Evolutionary conservation across 1,139 yeast genomes (phyloP).

Genomic region (Candida sp.): DNA sequence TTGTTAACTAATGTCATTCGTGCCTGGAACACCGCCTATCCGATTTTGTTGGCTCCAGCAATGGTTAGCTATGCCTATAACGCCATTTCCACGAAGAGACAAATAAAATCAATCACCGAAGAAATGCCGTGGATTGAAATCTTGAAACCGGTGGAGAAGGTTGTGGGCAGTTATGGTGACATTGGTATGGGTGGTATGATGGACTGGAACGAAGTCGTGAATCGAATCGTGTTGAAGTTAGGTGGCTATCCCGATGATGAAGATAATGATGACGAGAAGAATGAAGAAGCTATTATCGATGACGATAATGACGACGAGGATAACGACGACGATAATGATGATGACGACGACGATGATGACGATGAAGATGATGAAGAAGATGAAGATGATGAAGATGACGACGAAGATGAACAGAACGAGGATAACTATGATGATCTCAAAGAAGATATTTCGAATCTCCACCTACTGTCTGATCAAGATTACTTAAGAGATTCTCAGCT

Average conservation of each 20-base stretch:
- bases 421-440: slow-evolving; percentile 6
- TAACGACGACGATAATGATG: slow-evolving; percentile 39
- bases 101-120: slow-evolving; percentile 67
- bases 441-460: slow-evolving; percentile 2
- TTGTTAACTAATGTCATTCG: slow-evolving; percentile 81
- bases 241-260: slow-evolving; percentile 93
- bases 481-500: not conserved
- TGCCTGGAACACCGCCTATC: slow-evolving; percentile 91
- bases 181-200: slow-evolving; percentile 95
- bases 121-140: slow-evolving; percentile 93
- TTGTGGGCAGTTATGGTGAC: slow-evolving; percentile 89
- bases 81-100: slow-evolving; percentile 83
- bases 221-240: slow-evolving; percentile 72
- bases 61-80: slow-evolving; percentile 92
- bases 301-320: slow-evolving; percentile 35
- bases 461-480: not conserved
- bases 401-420: slow-evolving; percentile 19
- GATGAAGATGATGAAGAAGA: slow-evolving; percentile 43
- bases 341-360: slow-evolving; percentile 45
- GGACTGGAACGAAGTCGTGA: slow-evolving; percentile 90
- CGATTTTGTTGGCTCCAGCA: slow-evolving; percentile 87
- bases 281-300: slow-evolving; percentile 30
- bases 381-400: slow-evolving; percentile 37
- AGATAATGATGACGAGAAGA: slow-evolving; percentile 70
- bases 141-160: slow-evolving; percentile 88